Conservation (phyloP, 2,329 filamentous ascomycete genomes). For the Pseudocercospora cruenta region DNA sequence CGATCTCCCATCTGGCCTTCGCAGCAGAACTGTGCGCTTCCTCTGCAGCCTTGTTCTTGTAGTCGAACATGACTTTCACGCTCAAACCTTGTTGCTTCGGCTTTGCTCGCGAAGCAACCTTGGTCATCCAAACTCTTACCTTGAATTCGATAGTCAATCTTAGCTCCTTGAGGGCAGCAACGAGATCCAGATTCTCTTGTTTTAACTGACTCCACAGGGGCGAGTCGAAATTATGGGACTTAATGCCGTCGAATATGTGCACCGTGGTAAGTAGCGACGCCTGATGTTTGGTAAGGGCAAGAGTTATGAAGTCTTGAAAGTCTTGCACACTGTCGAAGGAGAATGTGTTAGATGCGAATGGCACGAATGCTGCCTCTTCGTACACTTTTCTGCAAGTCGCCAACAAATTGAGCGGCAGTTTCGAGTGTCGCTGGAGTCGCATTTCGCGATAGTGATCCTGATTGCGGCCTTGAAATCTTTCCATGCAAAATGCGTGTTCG, state of each 20-base stretch:
- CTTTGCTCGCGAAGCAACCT: not conserved
- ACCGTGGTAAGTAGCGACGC: not conserved
- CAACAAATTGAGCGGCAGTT: not conserved
- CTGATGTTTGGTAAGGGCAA: not conserved
- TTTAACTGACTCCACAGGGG: not conserved
- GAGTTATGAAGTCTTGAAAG: not conserved
- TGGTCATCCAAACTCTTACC: not conserved
- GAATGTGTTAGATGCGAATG: not conserved
- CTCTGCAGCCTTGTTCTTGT: not conserved
- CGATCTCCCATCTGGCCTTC: not conserved
- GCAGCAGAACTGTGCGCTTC: not conserved
- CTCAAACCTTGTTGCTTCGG: not conserved
- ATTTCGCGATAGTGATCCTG: not conserved
- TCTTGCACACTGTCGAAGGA: not conserved
- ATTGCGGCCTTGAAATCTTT: not conserved
- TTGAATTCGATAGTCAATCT: not conserved
- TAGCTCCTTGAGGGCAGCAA: not conserved
- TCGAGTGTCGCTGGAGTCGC: not conserved
- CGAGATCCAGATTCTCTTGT: not conserved
- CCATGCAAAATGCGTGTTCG: not conserved
- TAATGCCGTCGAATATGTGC: not conserved
- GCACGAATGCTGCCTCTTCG: not conserved
- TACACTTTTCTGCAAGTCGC: not conserved
- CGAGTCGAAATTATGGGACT: not conserved
- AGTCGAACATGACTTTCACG: not conserved